Evolutionary conservation across 805 yeast species (phyloP), one percentile per base, ranked within the genome.

Genomic region (Pichia californica): DNA sequence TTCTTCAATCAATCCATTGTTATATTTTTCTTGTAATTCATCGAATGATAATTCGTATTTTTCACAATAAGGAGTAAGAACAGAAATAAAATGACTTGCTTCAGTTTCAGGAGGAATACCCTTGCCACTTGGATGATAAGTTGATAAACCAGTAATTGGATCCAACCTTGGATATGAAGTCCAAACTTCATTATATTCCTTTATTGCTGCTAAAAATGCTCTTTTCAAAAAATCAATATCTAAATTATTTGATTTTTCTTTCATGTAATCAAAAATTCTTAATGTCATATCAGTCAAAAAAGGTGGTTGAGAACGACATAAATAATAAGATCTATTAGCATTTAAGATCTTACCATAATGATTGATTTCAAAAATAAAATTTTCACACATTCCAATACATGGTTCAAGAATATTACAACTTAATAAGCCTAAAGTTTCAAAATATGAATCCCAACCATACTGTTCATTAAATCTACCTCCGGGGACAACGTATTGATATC

Each of bases 91-190:
- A 67, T 93, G 99, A 2, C 87, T 79, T 0, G 88, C 70, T 61
- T 91, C 99, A 1, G 97, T 89, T 61, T 91, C 99, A 6, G 97
- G 97, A 5, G 99, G 98, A 33, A 91, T 78, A n/a, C 98, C 97
- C 23, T 74, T 49, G 18, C 97, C 97, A 42, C 77, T 83, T 0
- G 98, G 97, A 55, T 85, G 88, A 60, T 88, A 91, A 51, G 95
- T 78, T 0, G 96, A 88, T 37, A 91, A 68, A 0, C 95, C 95
- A 0, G 96, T 78, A 11, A 53, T 67, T 13, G 64, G 65, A 58
- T 91, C 96, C 21, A 75, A 64, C 48, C 99, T 73, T 23, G 97
- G 97, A 28, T 59, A 54, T 5, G 77, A 55, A 46, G 73, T 73
- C 99, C 99, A 91, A 7, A 91, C 88, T 0, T 74, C 73, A 38